Evolutionary conservation across 352 stramenopile genomes (phyloP).

Genomic region (Pythium aphanidermatum): DNA sequence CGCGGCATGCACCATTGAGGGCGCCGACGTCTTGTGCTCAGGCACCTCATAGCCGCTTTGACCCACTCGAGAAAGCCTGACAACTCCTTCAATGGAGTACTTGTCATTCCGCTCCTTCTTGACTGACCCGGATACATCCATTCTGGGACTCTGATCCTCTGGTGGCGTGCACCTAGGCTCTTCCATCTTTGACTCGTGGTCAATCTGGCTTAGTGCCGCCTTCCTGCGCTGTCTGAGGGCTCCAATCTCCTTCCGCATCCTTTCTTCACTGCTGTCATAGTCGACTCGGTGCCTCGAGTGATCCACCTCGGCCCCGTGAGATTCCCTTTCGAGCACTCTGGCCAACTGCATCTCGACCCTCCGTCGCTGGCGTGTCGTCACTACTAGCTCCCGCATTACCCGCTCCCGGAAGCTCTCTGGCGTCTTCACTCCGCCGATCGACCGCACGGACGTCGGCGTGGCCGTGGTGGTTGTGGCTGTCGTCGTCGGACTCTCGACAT

Average conservation of each 20-base stretch:
- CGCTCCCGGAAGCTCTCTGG: not conserved
- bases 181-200: conserved; percentile 19
- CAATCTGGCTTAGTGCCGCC: conserved; percentile 40
- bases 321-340: conserved; percentile 23
- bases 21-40: not conserved
- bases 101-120: conserved; percentile 5
- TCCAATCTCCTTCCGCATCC: conserved; percentile 24
- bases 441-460: conserved; percentile 4
- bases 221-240: conserved; percentile 38
- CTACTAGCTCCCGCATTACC: conserved; percentile 26
- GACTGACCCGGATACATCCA: not conserved
- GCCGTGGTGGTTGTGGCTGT: not conserved
- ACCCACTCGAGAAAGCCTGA: conserved; percentile 16
- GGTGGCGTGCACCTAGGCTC: not conserved
- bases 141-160: not conserved
- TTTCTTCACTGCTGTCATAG: not conserved
- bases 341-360: conserved; percentile 33
- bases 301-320: not conserved
- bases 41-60: too few species aligned
- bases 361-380: conserved; percentile 23
- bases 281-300: not conserved
- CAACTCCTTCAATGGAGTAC: conserved; percentile 54
- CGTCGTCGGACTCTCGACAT: conserved; percentile 19
- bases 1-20: not conserved
- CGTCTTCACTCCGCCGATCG: too few species aligned